Percentiles rank a stretch among this genome's conserved stretches.
These are phyloP conservation scores for Forsythia viridissima DNA, from an alignment of 257 asterid genomes.

Conservation along the genomic window DNA sequence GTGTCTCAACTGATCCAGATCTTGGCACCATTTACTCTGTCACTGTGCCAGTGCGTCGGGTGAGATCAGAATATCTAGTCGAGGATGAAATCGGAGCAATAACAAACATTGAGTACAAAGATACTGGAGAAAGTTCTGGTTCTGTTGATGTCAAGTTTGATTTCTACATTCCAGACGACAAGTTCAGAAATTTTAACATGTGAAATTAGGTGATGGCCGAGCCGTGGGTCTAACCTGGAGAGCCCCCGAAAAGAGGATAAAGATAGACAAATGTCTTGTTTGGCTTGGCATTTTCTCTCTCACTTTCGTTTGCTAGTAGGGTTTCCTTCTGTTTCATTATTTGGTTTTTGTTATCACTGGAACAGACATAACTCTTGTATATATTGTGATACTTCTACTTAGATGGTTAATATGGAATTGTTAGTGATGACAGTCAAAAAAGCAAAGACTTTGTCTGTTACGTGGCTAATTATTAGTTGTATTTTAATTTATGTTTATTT, in stretches of 20 bases:
- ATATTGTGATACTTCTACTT: neutral
- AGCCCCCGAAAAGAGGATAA: neutral
- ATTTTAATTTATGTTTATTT: too few species aligned
- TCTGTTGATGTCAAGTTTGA: slow-evolving; percentile 95
- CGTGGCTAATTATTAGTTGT: too few species aligned
- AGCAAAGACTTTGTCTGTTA: neutral
- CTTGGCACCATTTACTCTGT: slow-evolving; percentile 86
- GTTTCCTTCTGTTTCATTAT: neutral
- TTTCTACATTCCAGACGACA: slow-evolving; percentile 72
- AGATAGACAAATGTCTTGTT: neutral
- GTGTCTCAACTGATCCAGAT: slow-evolving; percentile 85
- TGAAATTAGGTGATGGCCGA: slow-evolving; percentile 18
- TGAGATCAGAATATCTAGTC: slow-evolving; percentile 61
- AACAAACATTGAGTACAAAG: slow-evolving; percentile 75
- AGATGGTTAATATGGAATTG: neutral
- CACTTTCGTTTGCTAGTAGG: neutral
- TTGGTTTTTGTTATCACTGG: neutral
- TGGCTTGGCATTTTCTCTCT: neutral
- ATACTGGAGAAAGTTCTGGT: slow-evolving; percentile 77
- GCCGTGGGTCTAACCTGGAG: neutral
- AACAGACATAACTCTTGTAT: neutral
- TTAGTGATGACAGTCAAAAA: neutral
- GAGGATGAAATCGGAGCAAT: slow-evolving; percentile 78
- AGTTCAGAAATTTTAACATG: slow-evolving; percentile 32
- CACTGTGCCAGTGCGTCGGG: slow-evolving; percentile 80